Conservation (phyloP, 495 filamentous ascomycete genomes). For the Talaromyces nanjingensis region DNA sequence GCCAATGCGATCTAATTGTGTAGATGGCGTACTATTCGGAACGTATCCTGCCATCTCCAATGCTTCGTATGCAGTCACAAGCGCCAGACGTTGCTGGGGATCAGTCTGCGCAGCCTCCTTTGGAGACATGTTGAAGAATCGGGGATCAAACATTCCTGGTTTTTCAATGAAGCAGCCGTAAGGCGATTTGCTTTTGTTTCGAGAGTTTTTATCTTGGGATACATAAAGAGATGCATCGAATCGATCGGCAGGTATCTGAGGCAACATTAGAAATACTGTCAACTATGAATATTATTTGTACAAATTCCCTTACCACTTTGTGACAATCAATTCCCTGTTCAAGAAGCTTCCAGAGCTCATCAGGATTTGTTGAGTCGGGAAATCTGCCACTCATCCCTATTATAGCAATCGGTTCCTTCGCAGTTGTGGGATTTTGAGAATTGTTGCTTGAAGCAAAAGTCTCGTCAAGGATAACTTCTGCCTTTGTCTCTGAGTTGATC, state of each 20-base stretch:
- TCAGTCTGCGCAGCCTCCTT: constrained; percentile 85
- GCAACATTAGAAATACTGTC: background rate
- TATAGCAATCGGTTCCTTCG: constrained; percentile 47
- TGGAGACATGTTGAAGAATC: constrained; percentile 97
- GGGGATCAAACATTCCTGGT: constrained; percentile 74
- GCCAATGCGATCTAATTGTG: constrained; percentile 74
- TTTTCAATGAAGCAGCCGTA: constrained; percentile 88
- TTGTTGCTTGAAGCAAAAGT: background rate
- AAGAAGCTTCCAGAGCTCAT: constrained; percentile 66
- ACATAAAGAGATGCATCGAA: constrained; percentile 73
- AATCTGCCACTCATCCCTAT: constrained; percentile 73
- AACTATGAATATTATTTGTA: background rate
- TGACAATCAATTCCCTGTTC: constrained; percentile 56
- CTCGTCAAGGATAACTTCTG: background rate
- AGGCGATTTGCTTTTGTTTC: constrained; percentile 74
- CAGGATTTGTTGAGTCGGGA: constrained; percentile 57
- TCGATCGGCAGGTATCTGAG: constrained; percentile 54
- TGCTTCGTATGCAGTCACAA: constrained; percentile 52
- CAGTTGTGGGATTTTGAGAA: background rate
- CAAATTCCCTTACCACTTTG: constrained; percentile 16
- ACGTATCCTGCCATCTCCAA: constrained; percentile 81
- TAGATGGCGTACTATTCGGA: constrained; percentile 77
- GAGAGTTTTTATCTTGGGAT: constrained; percentile 64
- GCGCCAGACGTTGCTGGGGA: constrained; percentile 76
- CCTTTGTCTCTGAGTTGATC: constrained; percentile 7